phyloP scores from a whole-genome alignment of 495 filamentous ascomycete genomes.

The Paragyromitra xinjiangensis region DNA sequence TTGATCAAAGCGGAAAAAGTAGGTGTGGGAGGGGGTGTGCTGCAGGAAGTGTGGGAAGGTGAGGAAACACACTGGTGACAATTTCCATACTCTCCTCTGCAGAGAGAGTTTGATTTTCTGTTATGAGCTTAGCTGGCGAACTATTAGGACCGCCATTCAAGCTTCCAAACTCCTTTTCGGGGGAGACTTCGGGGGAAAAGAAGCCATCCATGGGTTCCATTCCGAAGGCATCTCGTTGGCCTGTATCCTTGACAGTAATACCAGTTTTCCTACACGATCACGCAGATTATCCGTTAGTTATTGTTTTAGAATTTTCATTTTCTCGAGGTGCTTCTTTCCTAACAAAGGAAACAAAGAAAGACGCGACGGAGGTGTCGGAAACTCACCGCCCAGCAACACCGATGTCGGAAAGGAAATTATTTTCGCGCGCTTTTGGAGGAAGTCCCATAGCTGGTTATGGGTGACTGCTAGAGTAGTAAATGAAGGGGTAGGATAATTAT shows the following conservation, averaged over 20 bases:
- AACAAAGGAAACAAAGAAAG: constrained; percentile 37
- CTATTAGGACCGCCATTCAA: background rate
- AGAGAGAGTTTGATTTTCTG: constrained; percentile 55
- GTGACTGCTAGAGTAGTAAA: background rate
- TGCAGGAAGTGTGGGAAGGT: background rate
- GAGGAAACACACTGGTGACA: constrained; percentile 57
- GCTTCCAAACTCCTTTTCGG: constrained; percentile 39
- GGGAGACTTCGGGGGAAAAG: constrained; percentile 75
- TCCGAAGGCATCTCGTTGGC: constrained; percentile 87
- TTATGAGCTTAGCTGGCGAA: constrained; percentile 13
- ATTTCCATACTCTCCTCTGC: constrained; percentile 61
- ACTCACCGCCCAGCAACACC: constrained; percentile 71
- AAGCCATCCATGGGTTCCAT: constrained; percentile 84
- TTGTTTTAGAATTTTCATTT: background rate
- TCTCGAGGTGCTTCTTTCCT: background rate
- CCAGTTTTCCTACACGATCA: constrained; percentile 71
- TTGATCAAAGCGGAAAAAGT: background rate
- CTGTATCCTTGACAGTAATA: constrained; percentile 78
- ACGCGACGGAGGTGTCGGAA: constrained; percentile 25
- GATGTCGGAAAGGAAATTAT: constrained; percentile 69
- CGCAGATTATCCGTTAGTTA: constrained; percentile 2
- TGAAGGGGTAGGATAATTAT: background rate
- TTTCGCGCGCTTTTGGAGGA: constrained; percentile 64
- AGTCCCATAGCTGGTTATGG: constrained; percentile 35
- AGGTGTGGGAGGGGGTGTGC: background rate